phyloP scores from a whole-genome alignment of 805 yeast genomes.

The Priceomyces carsonii region DNA sequence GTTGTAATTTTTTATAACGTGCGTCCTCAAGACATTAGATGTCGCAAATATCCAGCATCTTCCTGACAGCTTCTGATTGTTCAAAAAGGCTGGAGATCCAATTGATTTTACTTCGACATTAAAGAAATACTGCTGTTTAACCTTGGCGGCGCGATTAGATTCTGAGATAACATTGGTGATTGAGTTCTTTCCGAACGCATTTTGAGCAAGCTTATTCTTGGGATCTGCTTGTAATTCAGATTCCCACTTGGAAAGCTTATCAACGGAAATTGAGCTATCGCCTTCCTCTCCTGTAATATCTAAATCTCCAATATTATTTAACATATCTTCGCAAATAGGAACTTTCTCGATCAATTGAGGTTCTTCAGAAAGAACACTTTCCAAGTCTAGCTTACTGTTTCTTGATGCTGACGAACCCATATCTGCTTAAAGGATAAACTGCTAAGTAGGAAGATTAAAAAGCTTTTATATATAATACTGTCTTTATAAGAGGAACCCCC shows the following conservation, averaged over 20 bases:
- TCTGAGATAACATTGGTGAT: conserved; percentile 44
- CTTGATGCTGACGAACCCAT: too few species aligned
- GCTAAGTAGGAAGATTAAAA: too few species aligned
- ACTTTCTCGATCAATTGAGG: neutral
- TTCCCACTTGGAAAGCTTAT: conserved; percentile 47
- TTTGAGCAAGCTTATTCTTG: conserved; percentile 53
- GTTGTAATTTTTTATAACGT: conserved; percentile 60
- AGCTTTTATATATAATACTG: too few species aligned
- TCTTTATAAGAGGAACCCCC: too few species aligned
- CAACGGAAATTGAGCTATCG: conserved; percentile 26
- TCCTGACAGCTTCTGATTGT: conserved; percentile 73
- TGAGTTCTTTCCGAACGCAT: conserved; percentile 51
- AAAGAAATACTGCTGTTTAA: conserved; percentile 34
- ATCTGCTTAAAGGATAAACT: too few species aligned
- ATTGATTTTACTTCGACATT: conserved; percentile 35
- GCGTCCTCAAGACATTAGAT: conserved; percentile 67
- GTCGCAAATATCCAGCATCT: conserved; percentile 91
- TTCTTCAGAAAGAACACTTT: conserved; percentile 1
- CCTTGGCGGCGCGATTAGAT: conserved; percentile 18
- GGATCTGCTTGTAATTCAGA: conserved; percentile 42
- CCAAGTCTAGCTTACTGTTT: too few species aligned
- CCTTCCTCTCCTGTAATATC: conserved; percentile 4
- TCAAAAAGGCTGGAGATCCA: conserved; percentile 35
- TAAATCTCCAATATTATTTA: neutral
- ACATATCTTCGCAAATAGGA: too few species aligned